Evolutionary conservation across 1,284 basidiomycete genomes (phyloP), one percentile per base, ranked within the genome.

Genomic region (Pseudomicrostroma phylloplanum): DNA sequence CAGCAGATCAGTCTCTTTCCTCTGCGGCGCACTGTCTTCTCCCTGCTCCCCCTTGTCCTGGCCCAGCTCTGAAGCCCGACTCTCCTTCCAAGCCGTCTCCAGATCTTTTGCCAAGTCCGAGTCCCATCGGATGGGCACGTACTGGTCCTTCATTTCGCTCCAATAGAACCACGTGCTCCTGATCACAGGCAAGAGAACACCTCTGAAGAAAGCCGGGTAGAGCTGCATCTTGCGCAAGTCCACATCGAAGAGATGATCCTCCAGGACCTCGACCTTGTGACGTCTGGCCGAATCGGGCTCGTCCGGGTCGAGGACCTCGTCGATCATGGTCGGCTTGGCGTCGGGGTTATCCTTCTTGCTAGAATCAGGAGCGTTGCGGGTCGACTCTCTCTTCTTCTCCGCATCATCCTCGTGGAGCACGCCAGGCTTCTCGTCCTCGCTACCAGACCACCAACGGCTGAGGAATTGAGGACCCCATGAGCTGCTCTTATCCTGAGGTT

Each of bases 91-190:
- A 23, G 6, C 60, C 49, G 41, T 60, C 61, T 81, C 80, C 36
- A 82, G 71, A 15, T 78, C 73, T 0, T 64, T 55, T 6, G 79
- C 71, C 1, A 82, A 70, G 0, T 68, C 65, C 57, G 75, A 65
- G 43, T 73, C 67, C 55, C 66, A 72, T n/a, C 65, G 71, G 57
- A 78, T 77, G n/a, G 68, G 74, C 13, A 62, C 67, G 48, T 69
- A 67, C 23, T 67, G 65, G 40, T 63, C 75, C 63, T 67, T 70
- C 1, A 63, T 66, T 17, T 69, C 63, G 1, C 71, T 65, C 1
- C 76, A 73, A 64, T 80, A 81, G 71, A 81, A 80, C 80, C 80
- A 81, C 1, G 73, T 77, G 0, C 74, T 74, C 1, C 74, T 70
- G 2, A 78, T 69, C 13, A 80, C 73, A 25, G 70, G 68, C 51